These are phyloP conservation scores for Boletus holoroseus DNA, from an alignment of 1,284 basidiomycete species.

Conservation along the genomic window DNA sequence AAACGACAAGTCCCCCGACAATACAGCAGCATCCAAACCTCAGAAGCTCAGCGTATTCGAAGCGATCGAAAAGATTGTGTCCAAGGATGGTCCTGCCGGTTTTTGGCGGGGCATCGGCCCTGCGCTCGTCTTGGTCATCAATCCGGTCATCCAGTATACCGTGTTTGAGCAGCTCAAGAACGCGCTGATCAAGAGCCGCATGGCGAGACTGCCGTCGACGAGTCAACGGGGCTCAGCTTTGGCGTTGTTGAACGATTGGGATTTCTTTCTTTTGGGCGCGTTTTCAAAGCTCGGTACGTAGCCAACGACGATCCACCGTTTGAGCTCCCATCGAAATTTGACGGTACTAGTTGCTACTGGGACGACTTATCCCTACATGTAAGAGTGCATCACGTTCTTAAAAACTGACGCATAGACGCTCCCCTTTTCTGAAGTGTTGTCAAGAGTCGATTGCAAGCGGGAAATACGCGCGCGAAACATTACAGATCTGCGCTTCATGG, in stretches of 20 bases:
- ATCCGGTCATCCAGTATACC: conserved; percentile 91
- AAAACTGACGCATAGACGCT: neutral
- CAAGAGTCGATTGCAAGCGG: conserved; percentile 79
- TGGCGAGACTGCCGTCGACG: conserved; percentile 48
- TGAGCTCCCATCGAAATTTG: conserved; percentile 1
- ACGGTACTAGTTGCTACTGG: conserved; percentile 60
- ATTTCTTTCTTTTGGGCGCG: conserved; percentile 86
- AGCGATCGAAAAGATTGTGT: conserved; percentile 69
- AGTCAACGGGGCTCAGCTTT: conserved; percentile 39
- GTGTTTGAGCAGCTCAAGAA: conserved; percentile 88
- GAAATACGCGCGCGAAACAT: conserved; percentile 52
- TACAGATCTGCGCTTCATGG: conserved; percentile 73
- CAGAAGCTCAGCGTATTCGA: conserved; percentile 65
- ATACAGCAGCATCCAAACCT: conserved; percentile 23
- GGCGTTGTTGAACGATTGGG: conserved; percentile 68
- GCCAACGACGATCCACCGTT: neutral
- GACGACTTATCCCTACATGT: conserved; percentile 78
- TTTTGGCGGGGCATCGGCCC: conserved; percentile 97
- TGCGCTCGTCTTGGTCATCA: conserved; percentile 88
- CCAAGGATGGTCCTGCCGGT: conserved; percentile 72
- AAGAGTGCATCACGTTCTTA: conserved; percentile 16
- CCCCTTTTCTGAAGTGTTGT: conserved; percentile 52
- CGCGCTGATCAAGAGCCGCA: conserved; percentile 55
- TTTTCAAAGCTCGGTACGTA: conserved; percentile 76
- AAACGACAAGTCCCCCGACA: conserved; percentile 33